phyloP scores from a whole-genome alignment of 176 grass and related monocot species.

The Avena sativa region DNA sequence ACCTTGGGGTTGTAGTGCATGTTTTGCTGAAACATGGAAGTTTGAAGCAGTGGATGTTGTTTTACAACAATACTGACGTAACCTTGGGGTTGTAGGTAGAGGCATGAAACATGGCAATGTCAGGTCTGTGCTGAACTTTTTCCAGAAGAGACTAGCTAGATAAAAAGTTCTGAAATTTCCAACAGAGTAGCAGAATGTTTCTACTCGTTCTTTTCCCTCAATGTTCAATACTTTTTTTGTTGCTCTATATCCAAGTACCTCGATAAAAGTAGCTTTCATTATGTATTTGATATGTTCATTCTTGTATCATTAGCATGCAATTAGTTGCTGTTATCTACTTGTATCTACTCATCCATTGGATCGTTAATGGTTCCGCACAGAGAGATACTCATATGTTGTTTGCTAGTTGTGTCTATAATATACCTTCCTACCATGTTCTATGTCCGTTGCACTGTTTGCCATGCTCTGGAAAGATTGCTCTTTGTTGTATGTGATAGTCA shows the following conservation, averaged over 20 bases:
- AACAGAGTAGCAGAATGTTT: background rate
- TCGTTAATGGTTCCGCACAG: background rate
- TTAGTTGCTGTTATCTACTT: background rate
- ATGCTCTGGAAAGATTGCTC: background rate
- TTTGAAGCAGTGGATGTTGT: too few relatives aligned
- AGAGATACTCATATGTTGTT: background rate
- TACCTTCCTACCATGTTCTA: background rate
- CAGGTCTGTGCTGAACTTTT: slow-evolving; percentile 41
- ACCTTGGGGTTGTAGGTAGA: slow-evolving; percentile 77
- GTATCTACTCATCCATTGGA: background rate
- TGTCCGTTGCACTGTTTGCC: background rate
- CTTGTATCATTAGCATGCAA: background rate
- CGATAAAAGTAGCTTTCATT: background rate
- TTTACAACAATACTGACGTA: background rate
- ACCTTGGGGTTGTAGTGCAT: slow-evolving; percentile 65
- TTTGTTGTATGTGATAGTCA: background rate
- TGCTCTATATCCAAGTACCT: background rate
- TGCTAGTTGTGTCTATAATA: background rate
- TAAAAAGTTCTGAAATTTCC: background rate
- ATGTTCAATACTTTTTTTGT: background rate
- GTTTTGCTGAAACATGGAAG: too few relatives aligned
- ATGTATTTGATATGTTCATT: background rate
- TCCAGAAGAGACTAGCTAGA: slow-evolving; percentile 42
- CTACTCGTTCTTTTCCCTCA: background rate
- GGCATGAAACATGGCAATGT: slow-evolving; percentile 69